Conservation (phyloP, 176 grass and related monocot species). For the Triticum timopheevii region DNA sequence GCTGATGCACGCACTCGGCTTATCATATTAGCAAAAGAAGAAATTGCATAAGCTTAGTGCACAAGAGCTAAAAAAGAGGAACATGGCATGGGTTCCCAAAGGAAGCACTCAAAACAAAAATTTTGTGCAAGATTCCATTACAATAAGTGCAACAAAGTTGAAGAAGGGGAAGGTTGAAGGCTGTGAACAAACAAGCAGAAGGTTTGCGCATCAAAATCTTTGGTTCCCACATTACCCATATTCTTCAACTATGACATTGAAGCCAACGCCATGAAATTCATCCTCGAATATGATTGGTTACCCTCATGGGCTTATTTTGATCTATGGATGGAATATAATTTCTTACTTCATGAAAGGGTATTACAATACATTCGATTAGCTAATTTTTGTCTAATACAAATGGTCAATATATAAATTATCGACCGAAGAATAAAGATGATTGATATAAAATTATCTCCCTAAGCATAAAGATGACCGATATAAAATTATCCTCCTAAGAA, state of each 20-base stretch:
- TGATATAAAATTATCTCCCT: too few relatives aligned
- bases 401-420: too few relatives aligned
- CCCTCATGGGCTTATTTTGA: background rate
- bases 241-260: background rate
- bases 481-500: too few relatives aligned
- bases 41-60: background rate
- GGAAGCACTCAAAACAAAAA: background rate
- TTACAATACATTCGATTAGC: background rate
- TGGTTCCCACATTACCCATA: background rate
- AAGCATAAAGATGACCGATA: too few relatives aligned
- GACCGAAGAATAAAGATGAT: too few relatives aligned
- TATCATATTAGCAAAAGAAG: background rate
- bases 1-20: background rate
- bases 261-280: background rate
- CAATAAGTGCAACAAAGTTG: background rate
- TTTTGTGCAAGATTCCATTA: background rate
- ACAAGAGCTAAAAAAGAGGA: background rate
- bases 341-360: background rate
- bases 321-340: background rate
- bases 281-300: background rate
- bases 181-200: background rate
- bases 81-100: background rate
- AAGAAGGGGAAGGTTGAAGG: background rate
- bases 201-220: background rate
- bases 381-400: background rate